Evolutionary conservation across 2,329 filamentous ascomycete genomes (phyloP), one percentile per base, ranked within the genome.

Genomic region (Claviceps spartinae): DNA sequence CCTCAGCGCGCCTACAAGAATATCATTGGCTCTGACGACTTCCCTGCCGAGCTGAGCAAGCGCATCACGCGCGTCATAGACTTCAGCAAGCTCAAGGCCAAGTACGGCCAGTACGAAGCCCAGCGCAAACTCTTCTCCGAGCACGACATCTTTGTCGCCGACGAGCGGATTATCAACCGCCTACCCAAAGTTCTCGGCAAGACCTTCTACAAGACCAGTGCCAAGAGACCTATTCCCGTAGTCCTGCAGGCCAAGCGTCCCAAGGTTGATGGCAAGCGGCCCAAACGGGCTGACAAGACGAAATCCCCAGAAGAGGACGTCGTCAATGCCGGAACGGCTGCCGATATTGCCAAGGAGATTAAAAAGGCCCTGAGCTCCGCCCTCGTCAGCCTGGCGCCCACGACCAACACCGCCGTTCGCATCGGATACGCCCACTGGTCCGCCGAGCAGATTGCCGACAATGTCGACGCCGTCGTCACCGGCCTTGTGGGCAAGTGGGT

Each of bases 61-160:
- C 79, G 81, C 59, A 82, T 91, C 63, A 83, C 81, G 49, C 78
- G 82, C 58, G 79, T 98, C 46, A 84, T 97, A 61, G 88, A 89
- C 61, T 72, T 90, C 58, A 77, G 78, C 61, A 95, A 97, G 69
- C 75, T 98, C 56, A 72, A 72, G 63, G 78, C 83, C 60, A 91
- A 93, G 72, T 96, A 86, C 77, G 83, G 86, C 73, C 81, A 86
- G 55, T 98, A 88, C 69, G 93, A 98, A 72, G 82, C 81, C 50
- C 83, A 87, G 68, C 78, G 93, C 57, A 88, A 93, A 67, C 78
- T 98, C 38, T 79, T 85, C 56, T 74, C 81, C 45, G 88, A 95
- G 67, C 88, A 96, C 68, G 93, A 97, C 65, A 73, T 97, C 52
- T 97, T 98, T 72, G 77, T 98, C 53, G 91, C 86, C 50, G 93